phyloP scores from a whole-genome alignment of 495 filamentous ascomycete genomes.

The Penicillium tannophilum region DNA sequence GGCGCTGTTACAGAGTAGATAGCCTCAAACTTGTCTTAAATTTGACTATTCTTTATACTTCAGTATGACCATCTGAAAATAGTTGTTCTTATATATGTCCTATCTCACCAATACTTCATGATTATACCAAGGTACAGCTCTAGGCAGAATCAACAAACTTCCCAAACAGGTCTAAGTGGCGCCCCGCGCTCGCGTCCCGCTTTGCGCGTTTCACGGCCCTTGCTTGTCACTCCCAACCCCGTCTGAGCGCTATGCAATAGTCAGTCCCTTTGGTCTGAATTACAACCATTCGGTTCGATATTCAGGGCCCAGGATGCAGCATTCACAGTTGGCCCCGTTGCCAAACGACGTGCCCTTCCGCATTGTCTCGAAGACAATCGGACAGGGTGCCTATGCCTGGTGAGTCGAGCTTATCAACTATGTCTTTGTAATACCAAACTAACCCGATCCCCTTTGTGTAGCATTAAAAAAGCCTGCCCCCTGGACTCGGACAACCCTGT shows the following conservation, averaged over 20 bases:
- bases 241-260: not conserved
- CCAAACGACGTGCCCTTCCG: slow-evolving; percentile 88
- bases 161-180: slow-evolving; percentile 52
- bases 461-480: slow-evolving; percentile 92
- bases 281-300: not conserved
- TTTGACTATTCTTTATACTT: no score
- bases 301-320: slow-evolving; percentile 46
- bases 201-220: slow-evolving; percentile 13
- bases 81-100: no score
- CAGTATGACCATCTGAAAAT: no score
- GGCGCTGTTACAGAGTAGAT: not conserved
- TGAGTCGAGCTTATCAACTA: slow-evolving; percentile 44
- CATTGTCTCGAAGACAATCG: slow-evolving; percentile 94
- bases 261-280: slow-evolving; percentile 2
- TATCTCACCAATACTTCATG: not conserved
- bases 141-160: slow-evolving; percentile 39
- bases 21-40: not conserved
- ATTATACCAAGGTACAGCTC: not conserved
- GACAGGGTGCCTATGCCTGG: slow-evolving; percentile 96
- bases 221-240: not conserved
- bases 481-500: slow-evolving; percentile 66
- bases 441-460: slow-evolving; percentile 35
- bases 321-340: slow-evolving; percentile 88
- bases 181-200: slow-evolving; percentile 29
- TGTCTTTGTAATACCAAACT: slow-evolving; percentile 5